Conservation (phyloP, 495 filamentous ascomycete genomes). For the Neurospora terricola region DNA sequence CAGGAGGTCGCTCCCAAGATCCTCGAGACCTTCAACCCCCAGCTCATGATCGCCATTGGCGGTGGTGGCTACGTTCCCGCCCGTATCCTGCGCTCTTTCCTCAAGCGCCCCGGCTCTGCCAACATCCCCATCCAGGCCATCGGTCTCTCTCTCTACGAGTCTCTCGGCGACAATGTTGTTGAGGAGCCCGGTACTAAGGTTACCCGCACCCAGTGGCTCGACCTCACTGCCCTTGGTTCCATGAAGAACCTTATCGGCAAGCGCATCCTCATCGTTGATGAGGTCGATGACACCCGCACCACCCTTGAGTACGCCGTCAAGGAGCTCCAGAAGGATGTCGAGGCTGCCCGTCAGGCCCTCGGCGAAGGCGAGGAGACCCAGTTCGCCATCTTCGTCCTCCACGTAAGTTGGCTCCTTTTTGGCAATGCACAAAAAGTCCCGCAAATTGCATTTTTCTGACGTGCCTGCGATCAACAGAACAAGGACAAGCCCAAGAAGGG, state of each 20-base stretch:
- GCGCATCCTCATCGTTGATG: conserved; percentile 95
- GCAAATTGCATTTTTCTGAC: neutral
- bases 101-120: conserved; percentile 74
- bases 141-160: conserved; percentile 93
- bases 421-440: neutral
- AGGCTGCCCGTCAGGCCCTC: conserved; percentile 60
- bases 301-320: conserved; percentile 94
- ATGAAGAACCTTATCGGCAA: conserved; percentile 93
- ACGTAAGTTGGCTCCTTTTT: conserved; percentile 48
- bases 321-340: conserved; percentile 95
- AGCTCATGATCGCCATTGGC: conserved; percentile 97
- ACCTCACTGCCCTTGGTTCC: conserved; percentile 71
- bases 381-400: conserved; percentile 90
- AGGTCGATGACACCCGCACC: conserved; percentile 96
- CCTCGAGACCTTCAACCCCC: conserved; percentile 73
- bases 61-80: conserved; percentile 96
- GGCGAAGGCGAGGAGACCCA: conserved; percentile 63
- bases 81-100: conserved; percentile 93
- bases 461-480: conserved; percentile 47
- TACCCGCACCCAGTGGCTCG: conserved; percentile 96
- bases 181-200: conserved; percentile 86
- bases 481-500: conserved; percentile 97
- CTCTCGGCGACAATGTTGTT: conserved; percentile 47
- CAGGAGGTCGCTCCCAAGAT: conserved; percentile 72
- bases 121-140: conserved; percentile 99